Conservation (phyloP, 306 rosid species). For the Rosa persica region DNA sequence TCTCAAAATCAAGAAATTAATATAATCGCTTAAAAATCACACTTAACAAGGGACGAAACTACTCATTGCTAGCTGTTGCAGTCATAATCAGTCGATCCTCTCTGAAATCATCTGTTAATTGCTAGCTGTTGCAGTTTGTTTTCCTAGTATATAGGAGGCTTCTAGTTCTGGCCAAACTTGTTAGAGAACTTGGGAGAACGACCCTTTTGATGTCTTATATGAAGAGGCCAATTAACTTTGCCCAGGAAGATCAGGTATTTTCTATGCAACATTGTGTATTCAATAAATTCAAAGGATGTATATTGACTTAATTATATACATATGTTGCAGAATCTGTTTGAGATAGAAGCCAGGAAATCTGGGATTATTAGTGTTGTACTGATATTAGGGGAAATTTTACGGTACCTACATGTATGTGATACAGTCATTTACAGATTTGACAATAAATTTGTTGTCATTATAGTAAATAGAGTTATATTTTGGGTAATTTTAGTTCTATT, state of each 20-base stretch:
- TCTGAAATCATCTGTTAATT: neutral
- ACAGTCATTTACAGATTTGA: no score
- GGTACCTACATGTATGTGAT: no score
- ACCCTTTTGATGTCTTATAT: neutral
- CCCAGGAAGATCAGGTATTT: neutral
- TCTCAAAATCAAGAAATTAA: no score
- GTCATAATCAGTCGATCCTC: neutral
- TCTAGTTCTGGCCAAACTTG: neutral
- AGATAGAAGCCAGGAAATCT: neutral
- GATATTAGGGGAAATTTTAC: no score
- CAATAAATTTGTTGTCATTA: no score
- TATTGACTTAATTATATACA: neutral
- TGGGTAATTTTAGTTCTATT: no score
- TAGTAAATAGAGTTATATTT: no score
- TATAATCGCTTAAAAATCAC: neutral
- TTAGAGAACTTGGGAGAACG: neutral
- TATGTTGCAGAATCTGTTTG: neutral
- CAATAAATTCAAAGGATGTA: neutral
- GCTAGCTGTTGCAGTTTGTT: constrained; percentile 4
- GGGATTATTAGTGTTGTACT: neutral
- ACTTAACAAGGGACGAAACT: neutral
- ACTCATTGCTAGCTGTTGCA: neutral
- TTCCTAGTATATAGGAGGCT: neutral
- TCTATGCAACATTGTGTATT: neutral
- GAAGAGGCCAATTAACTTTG: neutral